phyloP scores from a whole-genome alignment of 768 basidiomycete species.

The Suillus lakei region DNA sequence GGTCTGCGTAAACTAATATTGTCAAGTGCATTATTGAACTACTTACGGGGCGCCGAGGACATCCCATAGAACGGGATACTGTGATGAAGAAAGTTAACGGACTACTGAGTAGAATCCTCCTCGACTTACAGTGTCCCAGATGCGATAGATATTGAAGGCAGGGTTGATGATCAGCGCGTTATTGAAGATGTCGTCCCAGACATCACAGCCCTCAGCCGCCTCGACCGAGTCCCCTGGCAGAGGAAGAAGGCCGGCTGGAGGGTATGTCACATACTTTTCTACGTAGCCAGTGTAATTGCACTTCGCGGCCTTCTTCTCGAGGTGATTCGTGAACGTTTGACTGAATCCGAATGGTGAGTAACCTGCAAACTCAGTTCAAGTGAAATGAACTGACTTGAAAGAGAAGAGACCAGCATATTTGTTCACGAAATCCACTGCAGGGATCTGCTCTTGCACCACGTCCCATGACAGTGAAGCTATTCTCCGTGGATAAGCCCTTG shows the following conservation, averaged over 20 bases:
- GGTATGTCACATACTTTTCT: conserved; percentile 65
- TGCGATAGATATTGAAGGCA: conserved; percentile 77
- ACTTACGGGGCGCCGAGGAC: conserved; percentile 81
- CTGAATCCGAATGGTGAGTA: conserved; percentile 35
- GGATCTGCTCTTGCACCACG: conserved; percentile 70
- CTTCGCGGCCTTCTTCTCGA: conserved; percentile 53
- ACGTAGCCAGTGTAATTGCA: conserved; percentile 72
- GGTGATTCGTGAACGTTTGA: conserved; percentile 60
- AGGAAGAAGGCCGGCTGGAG: conserved; percentile 68
- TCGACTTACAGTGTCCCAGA: conserved; percentile 63
- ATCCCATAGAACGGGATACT: conserved; percentile 75
- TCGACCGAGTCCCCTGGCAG: conserved; percentile 62
- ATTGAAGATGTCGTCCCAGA: conserved; percentile 70
- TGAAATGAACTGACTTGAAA: conserved; percentile 57
- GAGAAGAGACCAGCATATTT: conserved; percentile 73
- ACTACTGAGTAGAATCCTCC: neutral
- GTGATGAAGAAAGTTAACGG: conserved; percentile 2
- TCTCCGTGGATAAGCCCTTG: neutral
- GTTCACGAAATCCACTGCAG: conserved; percentile 75
- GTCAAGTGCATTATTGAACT: neutral
- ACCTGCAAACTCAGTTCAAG: neutral
- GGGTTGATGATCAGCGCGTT: conserved; percentile 69
- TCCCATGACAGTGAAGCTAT: conserved; percentile 63
- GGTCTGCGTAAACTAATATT: neutral
- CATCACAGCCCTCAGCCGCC: conserved; percentile 58